Evolutionary conservation across 768 basidiomycete genomes (phyloP).

Genomic region (Calocera viscosa): DNA sequence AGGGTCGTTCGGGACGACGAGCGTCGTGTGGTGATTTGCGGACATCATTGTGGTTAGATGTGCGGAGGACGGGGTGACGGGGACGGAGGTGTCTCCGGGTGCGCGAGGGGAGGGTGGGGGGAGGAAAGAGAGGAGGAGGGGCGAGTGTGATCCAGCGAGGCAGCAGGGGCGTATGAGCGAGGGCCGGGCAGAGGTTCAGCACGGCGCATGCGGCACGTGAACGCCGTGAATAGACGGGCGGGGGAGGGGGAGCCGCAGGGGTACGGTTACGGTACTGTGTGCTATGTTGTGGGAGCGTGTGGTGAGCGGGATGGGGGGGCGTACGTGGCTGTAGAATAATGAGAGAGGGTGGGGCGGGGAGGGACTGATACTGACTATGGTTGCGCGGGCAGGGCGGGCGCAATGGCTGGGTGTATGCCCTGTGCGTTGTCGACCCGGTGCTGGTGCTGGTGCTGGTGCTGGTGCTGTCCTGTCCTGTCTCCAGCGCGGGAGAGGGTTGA

Average conservation of each 20-base stretch:
- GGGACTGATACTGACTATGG: not conserved
- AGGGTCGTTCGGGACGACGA: not conserved
- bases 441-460: not conserved
- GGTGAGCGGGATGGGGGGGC: not conserved
- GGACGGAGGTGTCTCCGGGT: not conserved
- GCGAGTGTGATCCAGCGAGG: conserved; percentile 8
- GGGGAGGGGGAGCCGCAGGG: not conserved
- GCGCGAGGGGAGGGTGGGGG: not conserved
- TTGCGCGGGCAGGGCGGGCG: not conserved
- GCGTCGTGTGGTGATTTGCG: not conserved
- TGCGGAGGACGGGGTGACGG: not conserved
- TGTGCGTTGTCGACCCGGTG: not conserved
- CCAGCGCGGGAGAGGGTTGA: not conserved
- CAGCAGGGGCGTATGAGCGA: not conserved
- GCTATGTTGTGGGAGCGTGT: not conserved
- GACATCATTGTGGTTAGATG: not conserved
- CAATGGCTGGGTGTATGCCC: not conserved
- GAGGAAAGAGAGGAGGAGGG: not conserved
- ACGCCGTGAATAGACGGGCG: not conserved
- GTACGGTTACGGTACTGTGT: not conserved
- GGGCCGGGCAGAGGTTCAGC: conserved; percentile 2
- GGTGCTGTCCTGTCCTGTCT: no score
- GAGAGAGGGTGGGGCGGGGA: not conserved
- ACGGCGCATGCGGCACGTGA: not conserved
- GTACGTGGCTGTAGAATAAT: conserved; percentile 8